Conservation (phyloP, 306 rosid genomes). For the Mucuna pruriens region DNA sequence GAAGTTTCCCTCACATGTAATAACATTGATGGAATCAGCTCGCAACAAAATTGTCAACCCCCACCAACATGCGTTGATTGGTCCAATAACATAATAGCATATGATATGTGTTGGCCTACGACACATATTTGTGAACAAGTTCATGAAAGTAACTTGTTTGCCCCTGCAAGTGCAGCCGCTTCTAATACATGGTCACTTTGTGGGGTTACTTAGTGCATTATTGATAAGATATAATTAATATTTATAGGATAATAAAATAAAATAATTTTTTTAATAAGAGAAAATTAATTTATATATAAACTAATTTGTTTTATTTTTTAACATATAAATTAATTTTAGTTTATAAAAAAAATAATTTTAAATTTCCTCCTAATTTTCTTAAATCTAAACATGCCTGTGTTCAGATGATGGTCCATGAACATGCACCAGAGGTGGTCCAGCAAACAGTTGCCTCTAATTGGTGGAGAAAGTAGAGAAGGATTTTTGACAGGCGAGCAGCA, state of each 20-base stretch:
- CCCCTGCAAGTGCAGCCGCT: background rate
- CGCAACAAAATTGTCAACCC: background rate
- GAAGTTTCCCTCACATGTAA: background rate
- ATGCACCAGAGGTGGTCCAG: background rate
- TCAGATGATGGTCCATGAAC: constrained; percentile 16
- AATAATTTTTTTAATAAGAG: no score
- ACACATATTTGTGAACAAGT: constrained; percentile 10
- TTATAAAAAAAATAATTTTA: no score
- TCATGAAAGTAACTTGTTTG: constrained; percentile 29
- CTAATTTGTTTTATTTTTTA: no score
- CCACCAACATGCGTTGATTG: background rate
- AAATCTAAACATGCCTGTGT: no score
- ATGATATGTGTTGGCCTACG: constrained; percentile 34
- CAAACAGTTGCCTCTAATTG: constrained; percentile 13
- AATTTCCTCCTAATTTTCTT: no score
- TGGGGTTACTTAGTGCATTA: background rate
- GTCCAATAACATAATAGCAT: constrained; percentile 7
- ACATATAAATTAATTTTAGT: no score
- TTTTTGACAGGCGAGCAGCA: constrained; percentile 24
- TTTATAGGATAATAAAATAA: no score
- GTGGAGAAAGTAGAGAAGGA: background rate
- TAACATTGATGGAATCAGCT: background rate
- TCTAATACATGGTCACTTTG: background rate
- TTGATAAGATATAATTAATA: background rate
- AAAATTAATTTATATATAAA: no score